A percentile compares a stretch with the other conserved stretches of the same genome.
These are phyloP conservation scores for Secale cereale DNA, from an alignment of 176 grass and related monocot species.

Conservation along the genomic window DNA sequence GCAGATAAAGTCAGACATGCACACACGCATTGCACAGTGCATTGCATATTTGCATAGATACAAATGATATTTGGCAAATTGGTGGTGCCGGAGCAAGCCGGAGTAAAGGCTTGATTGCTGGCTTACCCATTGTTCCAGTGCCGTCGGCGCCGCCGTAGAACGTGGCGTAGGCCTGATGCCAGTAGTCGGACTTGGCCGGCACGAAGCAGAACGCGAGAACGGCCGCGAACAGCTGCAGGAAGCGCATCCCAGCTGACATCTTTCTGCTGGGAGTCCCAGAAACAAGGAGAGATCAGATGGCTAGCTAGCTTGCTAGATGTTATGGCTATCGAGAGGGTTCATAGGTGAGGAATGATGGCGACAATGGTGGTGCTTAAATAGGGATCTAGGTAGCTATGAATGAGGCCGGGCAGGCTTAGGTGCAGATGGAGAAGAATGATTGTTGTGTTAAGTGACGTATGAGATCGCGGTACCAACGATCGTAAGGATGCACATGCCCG, in stretches of 20 bases:
- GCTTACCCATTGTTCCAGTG: slow-evolving; percentile 50
- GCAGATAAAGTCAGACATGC: neutral
- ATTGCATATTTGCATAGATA: neutral
- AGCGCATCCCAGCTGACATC: neutral
- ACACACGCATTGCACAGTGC: neutral
- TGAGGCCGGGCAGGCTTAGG: neutral
- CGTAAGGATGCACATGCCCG: slow-evolving; percentile 1
- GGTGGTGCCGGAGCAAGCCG: neutral
- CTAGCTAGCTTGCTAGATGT: neutral
- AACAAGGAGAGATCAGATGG: neutral
- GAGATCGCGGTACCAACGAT: neutral
- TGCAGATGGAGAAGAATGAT: neutral
- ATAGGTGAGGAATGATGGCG: slow-evolving; percentile 2
- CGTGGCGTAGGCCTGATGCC: slow-evolving; percentile 29
- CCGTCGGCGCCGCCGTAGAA: slow-evolving; percentile 56
- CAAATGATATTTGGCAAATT: too few relatives aligned
- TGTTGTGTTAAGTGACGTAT: neutral
- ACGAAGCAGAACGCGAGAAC: neutral
- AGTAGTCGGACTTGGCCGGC: neutral
- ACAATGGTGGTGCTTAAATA: slow-evolving; percentile 23
- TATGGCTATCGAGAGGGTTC: neutral
- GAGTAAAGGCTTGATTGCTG: neutral
- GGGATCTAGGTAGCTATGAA: neutral
- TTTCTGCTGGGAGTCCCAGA: neutral
- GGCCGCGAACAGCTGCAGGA: neutral